Evolutionary conservation across 1,284 basidiomycete species (phyloP).

Genomic region (Coniferiporia weirii): DNA sequence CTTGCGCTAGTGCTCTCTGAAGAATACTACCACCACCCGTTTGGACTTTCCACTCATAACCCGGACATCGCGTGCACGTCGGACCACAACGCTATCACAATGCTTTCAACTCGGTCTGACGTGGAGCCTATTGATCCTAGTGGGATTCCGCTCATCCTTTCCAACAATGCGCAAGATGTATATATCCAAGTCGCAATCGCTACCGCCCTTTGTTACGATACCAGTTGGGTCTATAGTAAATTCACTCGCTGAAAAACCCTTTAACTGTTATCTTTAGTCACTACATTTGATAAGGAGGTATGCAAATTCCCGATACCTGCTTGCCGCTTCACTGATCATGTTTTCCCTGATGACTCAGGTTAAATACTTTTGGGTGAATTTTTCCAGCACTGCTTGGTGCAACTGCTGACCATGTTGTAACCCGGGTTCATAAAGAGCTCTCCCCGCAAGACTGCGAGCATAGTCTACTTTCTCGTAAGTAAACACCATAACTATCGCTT

Average conservation of each 20-base stretch:
- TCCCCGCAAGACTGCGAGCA: neutral
- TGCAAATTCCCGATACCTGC: neutral
- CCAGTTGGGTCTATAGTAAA: neutral
- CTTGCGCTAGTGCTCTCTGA: neutral
- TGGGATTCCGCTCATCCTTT: neutral
- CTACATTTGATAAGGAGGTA: slow-evolving; percentile 5
- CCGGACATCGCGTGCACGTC: neutral
- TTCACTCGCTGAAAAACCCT: neutral
- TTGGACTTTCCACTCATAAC: too few relatives aligned
- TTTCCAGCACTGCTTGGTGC: too few relatives aligned
- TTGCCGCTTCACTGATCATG: too few relatives aligned
- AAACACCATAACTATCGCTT: neutral
- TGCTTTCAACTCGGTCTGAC: slow-evolving; percentile 17
- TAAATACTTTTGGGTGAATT: neutral
- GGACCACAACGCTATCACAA: slow-evolving; percentile 36
- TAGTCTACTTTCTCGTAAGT: neutral
- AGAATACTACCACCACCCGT: too few relatives aligned
- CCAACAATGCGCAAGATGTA: neutral
- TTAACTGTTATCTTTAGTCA: neutral
- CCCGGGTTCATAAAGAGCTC: neutral
- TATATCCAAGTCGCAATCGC: neutral
- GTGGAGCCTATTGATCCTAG: neutral
- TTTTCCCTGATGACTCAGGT: neutral
- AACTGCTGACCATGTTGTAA: neutral
- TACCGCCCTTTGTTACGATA: neutral